A percentile compares a stretch with the other conserved stretches of the same genome.
These are phyloP conservation scores for Boechera retrofracta DNA, from an alignment of 345 rosid species.

Conservation along the genomic window DNA sequence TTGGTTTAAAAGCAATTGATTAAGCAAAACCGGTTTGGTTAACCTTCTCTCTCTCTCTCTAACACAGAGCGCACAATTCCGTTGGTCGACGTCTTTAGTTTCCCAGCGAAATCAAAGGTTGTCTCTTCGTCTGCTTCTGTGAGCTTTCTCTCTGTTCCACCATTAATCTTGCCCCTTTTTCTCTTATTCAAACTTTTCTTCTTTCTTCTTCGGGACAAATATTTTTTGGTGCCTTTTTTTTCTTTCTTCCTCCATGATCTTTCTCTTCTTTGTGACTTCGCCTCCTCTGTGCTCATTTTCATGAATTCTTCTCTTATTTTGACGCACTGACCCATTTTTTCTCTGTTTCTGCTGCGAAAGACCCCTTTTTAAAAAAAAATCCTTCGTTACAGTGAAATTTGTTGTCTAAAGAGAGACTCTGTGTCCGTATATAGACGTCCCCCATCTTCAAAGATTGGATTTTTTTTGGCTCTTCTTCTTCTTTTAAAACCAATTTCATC, in stretches of 20 bases:
- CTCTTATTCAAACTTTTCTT: conserved; percentile 40
- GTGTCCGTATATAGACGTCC: conserved; percentile 12
- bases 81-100: conserved; percentile 42
- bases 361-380: neutral
- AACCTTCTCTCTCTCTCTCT: neutral
- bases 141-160: conserved; percentile 48
- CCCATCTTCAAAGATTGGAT: conserved; percentile 28
- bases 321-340: neutral
- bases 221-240: neutral
- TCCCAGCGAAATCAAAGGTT: conserved; percentile 39
- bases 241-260: conserved; percentile 31
- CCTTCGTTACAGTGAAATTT: conserved; percentile 39
- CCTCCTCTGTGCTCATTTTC: conserved; percentile 38
- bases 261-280: conserved; percentile 46
- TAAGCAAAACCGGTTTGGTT: conserved; percentile 27
- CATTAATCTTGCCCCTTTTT: conserved; percentile 40
- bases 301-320: conserved; percentile 35
- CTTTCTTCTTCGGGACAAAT: conserved; percentile 32
- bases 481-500: conserved; percentile 18
- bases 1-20: neutral
- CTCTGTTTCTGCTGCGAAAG: conserved; percentile 24
- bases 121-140: conserved; percentile 44
- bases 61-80: conserved; percentile 44
- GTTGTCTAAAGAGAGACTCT: conserved; percentile 37
- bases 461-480: neutral